A percentile compares a stretch with the other conserved stretches of the same genome.
phyloP scores from a whole-genome alignment of 1,284 basidiomycete genomes.

The Inonotus obliquus region DNA sequence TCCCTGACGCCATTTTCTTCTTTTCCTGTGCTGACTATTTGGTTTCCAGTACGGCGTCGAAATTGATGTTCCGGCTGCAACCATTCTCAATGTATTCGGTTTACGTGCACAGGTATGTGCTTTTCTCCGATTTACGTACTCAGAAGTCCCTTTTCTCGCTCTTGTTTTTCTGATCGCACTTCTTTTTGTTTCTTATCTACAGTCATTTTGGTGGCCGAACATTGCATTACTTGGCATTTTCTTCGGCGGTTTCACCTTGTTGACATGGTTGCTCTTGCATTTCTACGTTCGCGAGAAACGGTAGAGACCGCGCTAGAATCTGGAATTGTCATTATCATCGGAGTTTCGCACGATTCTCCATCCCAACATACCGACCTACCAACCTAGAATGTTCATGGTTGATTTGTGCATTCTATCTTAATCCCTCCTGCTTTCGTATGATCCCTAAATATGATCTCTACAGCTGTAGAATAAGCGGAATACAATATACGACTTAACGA shows the following conservation, averaged over 20 bases:
- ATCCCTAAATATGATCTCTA: background rate
- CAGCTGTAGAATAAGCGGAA: background rate
- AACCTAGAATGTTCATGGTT: no score
- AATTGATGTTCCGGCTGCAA: slow-evolving; percentile 90
- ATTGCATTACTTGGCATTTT: slow-evolving; percentile 79
- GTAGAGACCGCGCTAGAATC: slow-evolving; percentile 30
- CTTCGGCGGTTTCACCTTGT: slow-evolving; percentile 70
- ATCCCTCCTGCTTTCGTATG: background rate
- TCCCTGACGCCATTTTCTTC: background rate
- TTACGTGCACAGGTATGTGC: slow-evolving; percentile 70
- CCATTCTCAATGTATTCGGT: slow-evolving; percentile 87
- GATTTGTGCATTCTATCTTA: background rate
- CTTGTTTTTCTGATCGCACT: background rate
- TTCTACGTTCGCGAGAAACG: slow-evolving; percentile 89
- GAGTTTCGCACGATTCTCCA: background rate
- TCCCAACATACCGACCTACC: background rate
- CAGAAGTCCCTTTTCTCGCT: background rate
- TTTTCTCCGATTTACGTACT: background rate
- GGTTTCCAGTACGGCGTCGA: slow-evolving; percentile 79
- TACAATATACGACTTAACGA: background rate
- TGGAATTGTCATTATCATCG: background rate
- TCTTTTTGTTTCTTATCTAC: slow-evolving; percentile 5
- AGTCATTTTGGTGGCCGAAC: slow-evolving; percentile 98
- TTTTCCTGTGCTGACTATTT: background rate
- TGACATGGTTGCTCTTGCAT: slow-evolving; percentile 79